phyloP scores from a whole-genome alignment of 495 filamentous ascomycete genomes.

The Tuber indicum region DNA sequence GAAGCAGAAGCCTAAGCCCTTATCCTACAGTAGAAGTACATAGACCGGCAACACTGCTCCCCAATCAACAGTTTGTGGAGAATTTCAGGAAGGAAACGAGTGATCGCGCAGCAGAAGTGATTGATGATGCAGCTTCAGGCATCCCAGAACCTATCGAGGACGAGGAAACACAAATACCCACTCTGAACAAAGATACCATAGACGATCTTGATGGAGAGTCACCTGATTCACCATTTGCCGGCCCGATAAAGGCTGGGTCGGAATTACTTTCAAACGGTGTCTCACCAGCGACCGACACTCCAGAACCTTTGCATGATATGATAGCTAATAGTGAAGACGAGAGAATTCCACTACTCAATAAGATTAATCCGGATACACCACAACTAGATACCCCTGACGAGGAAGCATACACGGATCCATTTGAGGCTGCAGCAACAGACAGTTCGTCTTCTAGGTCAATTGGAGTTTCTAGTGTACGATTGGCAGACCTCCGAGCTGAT shows the following conservation, averaged over 20 bases:
- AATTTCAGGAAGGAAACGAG: background rate
- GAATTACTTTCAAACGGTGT: slow-evolving; percentile 6
- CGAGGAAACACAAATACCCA: background rate
- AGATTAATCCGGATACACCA: background rate
- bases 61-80: background rate
- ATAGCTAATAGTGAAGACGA: background rate
- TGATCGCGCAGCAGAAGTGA: background rate
- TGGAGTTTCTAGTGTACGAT: slow-evolving; percentile 36
- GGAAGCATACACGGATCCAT: slow-evolving; percentile 32
- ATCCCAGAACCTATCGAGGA: background rate
- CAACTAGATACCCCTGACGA: slow-evolving; percentile 15
- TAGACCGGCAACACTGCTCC: slow-evolving; percentile 7
- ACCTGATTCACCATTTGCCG: slow-evolving; percentile 1
- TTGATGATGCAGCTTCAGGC: background rate
- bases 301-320: slow-evolving; percentile 2
- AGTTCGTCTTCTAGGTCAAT: slow-evolving; percentile 22
- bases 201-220: slow-evolving; percentile 3
- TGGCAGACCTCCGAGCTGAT: slow-evolving; percentile 35
- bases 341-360: background rate
- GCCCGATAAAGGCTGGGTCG: slow-evolving; percentile 17
- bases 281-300: slow-evolving; percentile 9
- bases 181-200: slow-evolving; percentile 5
- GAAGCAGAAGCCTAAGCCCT: background rate
- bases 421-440: slow-evolving; percentile 29
- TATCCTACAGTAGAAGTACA: slow-evolving; percentile 25